phyloP scores from a whole-genome alignment of 768 basidiomycete genomes.

The Amanita exitialis region DNA sequence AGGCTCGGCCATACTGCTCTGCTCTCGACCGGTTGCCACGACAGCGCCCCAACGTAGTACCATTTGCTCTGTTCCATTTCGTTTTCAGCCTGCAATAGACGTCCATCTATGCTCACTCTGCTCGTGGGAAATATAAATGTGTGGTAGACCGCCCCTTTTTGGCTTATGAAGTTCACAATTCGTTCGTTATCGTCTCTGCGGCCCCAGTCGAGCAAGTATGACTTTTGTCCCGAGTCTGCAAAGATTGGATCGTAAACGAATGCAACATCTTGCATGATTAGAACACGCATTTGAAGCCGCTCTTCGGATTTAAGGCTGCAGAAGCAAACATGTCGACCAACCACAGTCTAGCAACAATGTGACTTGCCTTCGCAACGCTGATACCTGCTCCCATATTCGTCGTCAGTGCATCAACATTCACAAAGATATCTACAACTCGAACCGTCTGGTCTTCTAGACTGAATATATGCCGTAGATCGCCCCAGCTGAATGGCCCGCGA shows the following conservation, averaged over 20 bases:
- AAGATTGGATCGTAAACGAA: conserved; percentile 50
- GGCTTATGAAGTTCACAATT: conserved; percentile 22
- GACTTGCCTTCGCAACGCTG: conserved; percentile 16
- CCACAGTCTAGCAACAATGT: neutral
- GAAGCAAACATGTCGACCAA: neutral
- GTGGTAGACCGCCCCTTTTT: conserved; percentile 25
- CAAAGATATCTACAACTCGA: conserved; percentile 11
- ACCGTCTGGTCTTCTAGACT: conserved; percentile 30
- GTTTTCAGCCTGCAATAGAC: conserved; percentile 1
- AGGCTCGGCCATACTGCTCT: conserved; percentile 29
- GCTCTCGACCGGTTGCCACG: conserved; percentile 26
- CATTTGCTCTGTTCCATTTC: conserved; percentile 25
- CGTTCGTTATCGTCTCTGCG: conserved; percentile 20
- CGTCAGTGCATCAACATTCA: neutral
- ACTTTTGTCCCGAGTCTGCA: conserved; percentile 32
- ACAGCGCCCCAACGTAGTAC: conserved; percentile 42
- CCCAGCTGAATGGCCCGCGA: conserved; percentile 13
- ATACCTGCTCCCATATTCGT: conserved; percentile 10
- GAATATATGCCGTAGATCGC: conserved; percentile 15
- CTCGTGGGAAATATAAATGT: conserved; percentile 39
- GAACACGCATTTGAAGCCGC: conserved; percentile 33
- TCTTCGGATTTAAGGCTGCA: conserved; percentile 23
- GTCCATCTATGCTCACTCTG: conserved; percentile 22
- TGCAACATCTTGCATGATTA: conserved; percentile 26
- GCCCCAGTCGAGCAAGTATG: conserved; percentile 49